Base-by-base conservation (phyloP, 306 rosid genomes). In the Lathyrus sativus region DNA sequence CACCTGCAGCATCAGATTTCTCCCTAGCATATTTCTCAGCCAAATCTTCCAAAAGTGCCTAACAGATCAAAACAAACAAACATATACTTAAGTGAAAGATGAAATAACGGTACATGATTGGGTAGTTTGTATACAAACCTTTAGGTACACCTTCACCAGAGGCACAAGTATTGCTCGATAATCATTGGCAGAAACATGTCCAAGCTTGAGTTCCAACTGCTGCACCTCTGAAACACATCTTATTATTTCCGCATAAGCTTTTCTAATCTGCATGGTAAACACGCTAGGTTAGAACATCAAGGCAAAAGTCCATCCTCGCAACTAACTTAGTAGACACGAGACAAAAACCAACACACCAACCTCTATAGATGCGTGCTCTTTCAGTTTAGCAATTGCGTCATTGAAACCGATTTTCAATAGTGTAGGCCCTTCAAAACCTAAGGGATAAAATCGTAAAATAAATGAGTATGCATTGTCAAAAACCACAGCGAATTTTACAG, bases 11-110 rank as follows among this genome's bases (percentile, higher is more conserved):
- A n/a, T n/a, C n/a, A n/a, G n/a, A n/a, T n/a, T n/a, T n/a, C n/a
- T n/a, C n/a, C n/a, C n/a, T n/a, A n/a, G n/a, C n/a, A n/a, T n/a
- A n/a, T n/a, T n/a, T n/a, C n/a, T n/a, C n/a, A n/a, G n/a, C n/a
- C n/a, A n/a, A n/a, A 73, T 87, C 96, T 80, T 90, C 99, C 85
- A 90, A 83, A 62, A 77, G 85, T 45, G 88, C 79, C 99, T 95
- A 67, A 77, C 78, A 50, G n/a, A n/a, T n/a, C n/a, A n/a, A n/a
- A n/a, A n/a, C n/a, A n/a, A n/a, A n/a, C n/a, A n/a, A n/a, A n/a
- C n/a, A n/a, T n/a, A n/a, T n/a, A n/a, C n/a, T n/a, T n/a, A n/a
- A n/a, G n/a, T n/a, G n/a, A n/a, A n/a, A n/a, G n/a, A n/a, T n/a
- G n/a, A n/a, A n/a, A n/a, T n/a, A n/a, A n/a, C n/a, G n/a, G n/a